phyloP scores from a whole-genome alignment of 495 filamentous ascomycete genomes.

The Tuber borchii region DNA sequence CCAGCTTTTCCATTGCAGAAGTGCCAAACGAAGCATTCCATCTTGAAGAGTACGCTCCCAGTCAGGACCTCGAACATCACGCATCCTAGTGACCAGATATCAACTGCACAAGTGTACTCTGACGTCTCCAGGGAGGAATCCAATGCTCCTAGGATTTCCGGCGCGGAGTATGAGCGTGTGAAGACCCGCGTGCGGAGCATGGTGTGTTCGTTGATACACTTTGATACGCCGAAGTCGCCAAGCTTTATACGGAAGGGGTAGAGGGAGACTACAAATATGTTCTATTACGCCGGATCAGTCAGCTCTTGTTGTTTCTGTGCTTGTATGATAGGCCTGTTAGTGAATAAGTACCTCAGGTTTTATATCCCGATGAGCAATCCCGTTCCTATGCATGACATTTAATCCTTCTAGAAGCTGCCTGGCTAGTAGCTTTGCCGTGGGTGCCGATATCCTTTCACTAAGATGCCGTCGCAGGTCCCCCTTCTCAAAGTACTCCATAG shows the following conservation, averaged over 20 bases:
- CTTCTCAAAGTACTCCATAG: conserved; percentile 47
- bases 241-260: conserved; percentile 47
- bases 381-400: conserved; percentile 48
- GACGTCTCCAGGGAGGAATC: conserved; percentile 7
- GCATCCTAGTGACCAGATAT: conserved; percentile 18
- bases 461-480: conserved; percentile 44
- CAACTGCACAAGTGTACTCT: conserved; percentile 10
- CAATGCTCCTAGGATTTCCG: conserved; percentile 39
- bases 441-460: conserved; percentile 40
- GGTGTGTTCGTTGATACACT: conserved; percentile 40
- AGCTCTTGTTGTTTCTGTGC: neutral
- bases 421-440: conserved; percentile 43
- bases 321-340: conserved; percentile 20
- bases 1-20: neutral
- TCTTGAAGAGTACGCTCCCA: neutral
- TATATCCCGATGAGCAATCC: conserved; percentile 49
- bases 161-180: conserved; percentile 44
- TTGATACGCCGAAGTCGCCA: conserved; percentile 51
- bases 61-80: conserved; percentile 8
- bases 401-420: conserved; percentile 48
- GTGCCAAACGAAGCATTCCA: neutral
- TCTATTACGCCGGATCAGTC: conserved; percentile 23
- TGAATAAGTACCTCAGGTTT: conserved; percentile 48
- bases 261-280: conserved; percentile 42
- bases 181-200: conserved; percentile 39